Conservation (phyloP, 129 eudicot species). For the Pulicaria dysenterica region DNA sequence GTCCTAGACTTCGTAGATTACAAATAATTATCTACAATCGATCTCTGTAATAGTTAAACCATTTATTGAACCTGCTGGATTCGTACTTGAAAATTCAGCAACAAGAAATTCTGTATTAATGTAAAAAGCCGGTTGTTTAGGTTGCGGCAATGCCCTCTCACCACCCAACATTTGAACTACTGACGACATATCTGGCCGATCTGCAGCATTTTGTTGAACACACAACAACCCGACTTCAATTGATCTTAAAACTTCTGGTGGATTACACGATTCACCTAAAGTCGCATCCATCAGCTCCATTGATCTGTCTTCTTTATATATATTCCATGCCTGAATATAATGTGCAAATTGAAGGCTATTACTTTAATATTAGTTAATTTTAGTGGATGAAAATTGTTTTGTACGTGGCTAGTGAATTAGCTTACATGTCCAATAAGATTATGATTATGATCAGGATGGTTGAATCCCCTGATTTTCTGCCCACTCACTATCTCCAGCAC, state of each 20-base stretch:
- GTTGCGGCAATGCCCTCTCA: slow-evolving; percentile 32
- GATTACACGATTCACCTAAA: slow-evolving; percentile 21
- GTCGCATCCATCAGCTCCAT: slow-evolving; percentile 34
- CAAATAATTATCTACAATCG: slow-evolving; percentile 18
- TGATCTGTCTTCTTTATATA: slow-evolving; percentile 42
- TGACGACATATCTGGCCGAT: slow-evolving; percentile 42
- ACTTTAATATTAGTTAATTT: not conserved
- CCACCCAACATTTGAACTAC: slow-evolving; percentile 38
- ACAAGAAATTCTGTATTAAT: slow-evolving; percentile 10
- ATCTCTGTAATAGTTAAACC: slow-evolving; percentile 14
- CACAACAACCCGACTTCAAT: slow-evolving; percentile 45
- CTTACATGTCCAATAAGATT: slow-evolving; percentile 42
- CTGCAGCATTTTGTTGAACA: slow-evolving; percentile 43
- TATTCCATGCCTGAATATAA: slow-evolving; percentile 39
- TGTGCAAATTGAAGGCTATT: not conserved
- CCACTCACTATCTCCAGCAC: slow-evolving; percentile 48
- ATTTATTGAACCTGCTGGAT: slow-evolving; percentile 6
- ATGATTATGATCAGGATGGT: slow-evolving; percentile 21
- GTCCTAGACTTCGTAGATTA: no score
- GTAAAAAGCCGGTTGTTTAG: slow-evolving; percentile 38
- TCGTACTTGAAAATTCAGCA: slow-evolving; percentile 6
- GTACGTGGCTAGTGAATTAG: not conserved
- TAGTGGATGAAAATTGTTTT: not conserved
- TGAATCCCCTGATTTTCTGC: slow-evolving; percentile 37
- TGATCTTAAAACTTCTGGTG: slow-evolving; percentile 34